Evolutionary conservation across 345 rosid species (phyloP), one percentile per base, ranked within the genome.

Genomic region (Acer saccharum): DNA sequence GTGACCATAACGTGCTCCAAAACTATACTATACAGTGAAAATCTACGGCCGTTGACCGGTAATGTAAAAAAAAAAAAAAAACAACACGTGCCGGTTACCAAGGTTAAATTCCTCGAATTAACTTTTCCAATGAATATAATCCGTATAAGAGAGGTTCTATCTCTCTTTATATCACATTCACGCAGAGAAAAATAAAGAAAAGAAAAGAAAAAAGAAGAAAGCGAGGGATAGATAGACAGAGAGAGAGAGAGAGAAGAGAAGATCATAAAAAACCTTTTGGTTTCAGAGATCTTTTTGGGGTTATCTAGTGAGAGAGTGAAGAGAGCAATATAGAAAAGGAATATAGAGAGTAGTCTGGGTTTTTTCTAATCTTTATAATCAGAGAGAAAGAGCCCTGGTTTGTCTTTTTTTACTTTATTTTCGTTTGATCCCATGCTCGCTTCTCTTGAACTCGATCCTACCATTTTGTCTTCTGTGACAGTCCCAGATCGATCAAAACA

Each of bases 401-500:
- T 83, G 82, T 81, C 76, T 81, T 74, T 35, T 32, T 32, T 32
- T 32, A 3, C 5, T 32, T 32, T 32, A 4, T 35, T 35, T 78
- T 65, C 80, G 75, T 86, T 78, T 78, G 84, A 81, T 85, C 87
- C 83, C 74, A 79, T 77, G 83, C 77, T 68, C 43, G 39, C 74
- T 50, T 73, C 69, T 23, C 83, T 35, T 65, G 48, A 77, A 58
- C 72, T 73, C 79, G 67, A 77, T 80, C 81, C 74, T 70, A 46
- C 82, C 79, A 69, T 86, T 84, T 86, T 88, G 88, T 83, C 88
- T 86, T 83, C 88, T 60, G 81, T 70, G 72, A 32, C 84, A 78
- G 54, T 61, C 76, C 81, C 77, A 79, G 85, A 85, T 71, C 80
- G 69, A 81, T 78, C 80, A 61, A 72, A 79, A 81, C 86, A 71